Base-by-base conservation (phyloP, 257 asterid genomes). In the Solanum virginianum region DNA sequence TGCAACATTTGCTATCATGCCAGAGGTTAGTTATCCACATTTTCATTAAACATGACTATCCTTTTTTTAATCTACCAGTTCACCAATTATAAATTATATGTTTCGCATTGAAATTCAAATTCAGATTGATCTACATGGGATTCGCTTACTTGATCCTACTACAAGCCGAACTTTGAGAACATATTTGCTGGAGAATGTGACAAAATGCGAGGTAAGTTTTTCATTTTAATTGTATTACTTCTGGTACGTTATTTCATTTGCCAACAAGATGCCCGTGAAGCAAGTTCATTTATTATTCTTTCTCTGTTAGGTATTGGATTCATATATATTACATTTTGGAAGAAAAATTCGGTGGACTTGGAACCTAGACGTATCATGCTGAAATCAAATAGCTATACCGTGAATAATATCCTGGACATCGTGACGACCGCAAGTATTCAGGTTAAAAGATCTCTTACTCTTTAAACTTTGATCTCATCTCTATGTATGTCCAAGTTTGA, bases 351-450 rank as follows among this genome's bases (percentile, higher is more conserved):
- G 45, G 90, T 92, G 88, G 99, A 93, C 82, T 85, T 86, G 77
- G 96, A 94, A 89, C 92, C 97, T 53, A 93, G 88, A 77, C 93
- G 98, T 80, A 74, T 93, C 84, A 91, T 98, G 91, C 87, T 95
- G 89, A 95, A 93, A 92, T 94, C 99, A 82, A 95, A 88, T 88
- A 88, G 91, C 88, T 94, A 95, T 88, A 95, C 98, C 12, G 92
- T 94, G 32, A 95, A 86, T 88, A 93, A 91, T 90, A 94, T 95
- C 36, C 87, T 94, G 93, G 99, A 94, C 87, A 88, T 89, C 0
- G 98, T 95, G 81, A 90, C 97, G 79, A 98, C 98, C 10, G 97
- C 98, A 70, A 94, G 98, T 92, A 93, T 94, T 88, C 99, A 95
- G 99, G 99, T 95, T 81, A 54, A 51, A 12, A 45, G 41, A 84